Evolutionary conservation across 805 yeast genomes (phyloP), one percentile per base, ranked within the genome.

Genomic region (Candida lessepsii): DNA sequence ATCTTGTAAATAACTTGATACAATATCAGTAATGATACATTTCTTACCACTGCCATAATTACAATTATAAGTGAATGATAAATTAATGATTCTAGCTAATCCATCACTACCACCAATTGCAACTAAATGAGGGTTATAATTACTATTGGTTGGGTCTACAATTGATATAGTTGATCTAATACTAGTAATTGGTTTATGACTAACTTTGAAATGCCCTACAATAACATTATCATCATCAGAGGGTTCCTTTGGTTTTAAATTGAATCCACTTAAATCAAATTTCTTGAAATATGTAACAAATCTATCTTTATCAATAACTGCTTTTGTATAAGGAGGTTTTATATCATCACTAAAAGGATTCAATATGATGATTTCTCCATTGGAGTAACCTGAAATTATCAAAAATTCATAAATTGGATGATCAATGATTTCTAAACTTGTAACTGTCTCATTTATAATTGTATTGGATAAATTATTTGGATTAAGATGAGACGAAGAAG

Each of bases 91-190:
- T 34, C 84, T 61, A 18, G 81, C 61, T 45, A 73, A 74, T 2
- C 89, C 93, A 53, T 83, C 88, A 45, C 78, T 84, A 5, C 79
- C 65, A 0, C 83, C 76, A n/a, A 80, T 53, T 0, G 80, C 75
- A 6, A 76, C 38, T 5, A 75, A 52, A 50, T 57, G 57, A 35
- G 56, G 86, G 71, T 48, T 76, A 67, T 40, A 24, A 21, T 33
- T 39, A 8, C 23, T 18, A 8, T 37, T 27, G 17, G 48, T 38
- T 4, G 46, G 18, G 9, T 35, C 30, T 20, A 30, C 35, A 20
- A 28, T 29, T 1, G 61, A 53, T 9, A 62, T 41, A 0, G 71
- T 63, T 9, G 69, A 60, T 3, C 63, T 52, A 9, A 69, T 63
- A 20, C 65, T 49, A 0, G 87, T 81, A 21, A 84, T 68, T 2